Evolutionary conservation across 768 basidiomycete species (phyloP).

Genomic region (Sarcodon aspratus): DNA sequence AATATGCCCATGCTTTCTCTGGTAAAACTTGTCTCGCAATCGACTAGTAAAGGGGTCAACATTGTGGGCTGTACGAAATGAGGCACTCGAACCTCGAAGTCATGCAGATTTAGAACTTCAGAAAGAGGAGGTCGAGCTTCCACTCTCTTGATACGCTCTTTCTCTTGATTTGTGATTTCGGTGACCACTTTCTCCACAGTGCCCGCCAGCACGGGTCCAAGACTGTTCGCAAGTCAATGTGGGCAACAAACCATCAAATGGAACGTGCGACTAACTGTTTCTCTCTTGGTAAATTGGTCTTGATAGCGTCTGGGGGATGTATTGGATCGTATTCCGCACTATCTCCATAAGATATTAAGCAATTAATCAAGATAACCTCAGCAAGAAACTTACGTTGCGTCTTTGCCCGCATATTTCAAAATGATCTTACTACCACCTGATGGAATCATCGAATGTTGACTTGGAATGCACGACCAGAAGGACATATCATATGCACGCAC

Average conservation of each 20-base stretch:
- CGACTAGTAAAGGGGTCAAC: slow-evolving; percentile 31
- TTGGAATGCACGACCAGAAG: background rate
- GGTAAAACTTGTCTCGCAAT: slow-evolving; percentile 75
- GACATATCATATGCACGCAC: background rate
- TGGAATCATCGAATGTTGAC: background rate
- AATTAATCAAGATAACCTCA: background rate
- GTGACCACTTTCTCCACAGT: slow-evolving; percentile 55
- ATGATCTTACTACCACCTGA: slow-evolving; percentile 39
- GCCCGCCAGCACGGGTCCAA: slow-evolving; percentile 60
- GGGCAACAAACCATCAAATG: slow-evolving; percentile 5
- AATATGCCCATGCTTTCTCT: slow-evolving; percentile 90
- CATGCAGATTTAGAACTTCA: slow-evolving; percentile 82
- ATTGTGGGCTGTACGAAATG: background rate
- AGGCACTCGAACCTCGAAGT: slow-evolving; percentile 63
- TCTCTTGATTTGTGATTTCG: slow-evolving; percentile 56
- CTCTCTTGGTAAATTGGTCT: slow-evolving; percentile 65
- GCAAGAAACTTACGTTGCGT: slow-evolving; percentile 22
- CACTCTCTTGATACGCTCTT: slow-evolving; percentile 38
- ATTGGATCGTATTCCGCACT: slow-evolving; percentile 72
- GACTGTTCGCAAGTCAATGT: slow-evolving; percentile 14
- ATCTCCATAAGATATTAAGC: background rate
- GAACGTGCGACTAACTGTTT: slow-evolving; percentile 38
- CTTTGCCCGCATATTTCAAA: slow-evolving; percentile 41
- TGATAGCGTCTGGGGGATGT: slow-evolving; percentile 77
- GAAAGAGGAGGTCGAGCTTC: slow-evolving; percentile 57